phyloP scores from a whole-genome alignment of 2,329 filamentous ascomycete genomes.

The Aspergillus phoenicis region DNA sequence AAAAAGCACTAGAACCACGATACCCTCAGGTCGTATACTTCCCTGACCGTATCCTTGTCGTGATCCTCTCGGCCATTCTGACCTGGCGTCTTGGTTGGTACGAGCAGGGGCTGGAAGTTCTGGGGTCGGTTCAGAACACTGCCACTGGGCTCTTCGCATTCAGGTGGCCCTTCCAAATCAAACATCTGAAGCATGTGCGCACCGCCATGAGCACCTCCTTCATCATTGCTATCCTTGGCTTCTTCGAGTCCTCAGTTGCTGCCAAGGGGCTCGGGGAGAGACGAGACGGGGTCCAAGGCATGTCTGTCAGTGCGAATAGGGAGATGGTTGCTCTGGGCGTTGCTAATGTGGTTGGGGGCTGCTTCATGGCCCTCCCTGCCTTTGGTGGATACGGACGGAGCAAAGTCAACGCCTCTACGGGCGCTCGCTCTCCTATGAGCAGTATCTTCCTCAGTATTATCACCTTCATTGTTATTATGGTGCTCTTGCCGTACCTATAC shows the following conservation, averaged over 20 bases:
- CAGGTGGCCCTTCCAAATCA: constrained; percentile 78
- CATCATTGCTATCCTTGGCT: constrained; percentile 91
- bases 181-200: constrained; percentile 78
- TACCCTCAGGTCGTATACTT: constrained; percentile 83
- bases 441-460: constrained; percentile 83
- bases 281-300: constrained; percentile 70
- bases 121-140: constrained; percentile 77
- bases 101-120: constrained; percentile 73
- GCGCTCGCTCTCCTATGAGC: constrained; percentile 90
- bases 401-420: constrained; percentile 91
- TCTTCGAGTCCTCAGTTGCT: constrained; percentile 96
- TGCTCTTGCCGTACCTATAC: constrained; percentile 87
- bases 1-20: constrained; percentile 75
- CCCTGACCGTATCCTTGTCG: constrained; percentile 87
- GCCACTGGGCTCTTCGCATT: constrained; percentile 75
- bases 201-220: constrained; percentile 90
- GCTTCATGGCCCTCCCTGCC: constrained; percentile 88
- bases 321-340: constrained; percentile 90
- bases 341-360: constrained; percentile 86
- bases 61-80: constrained; percentile 79
- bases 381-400: constrained; percentile 96
- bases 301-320: constrained; percentile 84
- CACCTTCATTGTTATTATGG: constrained; percentile 77
- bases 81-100: constrained; percentile 80
- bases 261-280: constrained; percentile 80